These are phyloP conservation scores for Suillus spraguei DNA, from an alignment of 768 basidiomycete species.

Conservation along the genomic window DNA sequence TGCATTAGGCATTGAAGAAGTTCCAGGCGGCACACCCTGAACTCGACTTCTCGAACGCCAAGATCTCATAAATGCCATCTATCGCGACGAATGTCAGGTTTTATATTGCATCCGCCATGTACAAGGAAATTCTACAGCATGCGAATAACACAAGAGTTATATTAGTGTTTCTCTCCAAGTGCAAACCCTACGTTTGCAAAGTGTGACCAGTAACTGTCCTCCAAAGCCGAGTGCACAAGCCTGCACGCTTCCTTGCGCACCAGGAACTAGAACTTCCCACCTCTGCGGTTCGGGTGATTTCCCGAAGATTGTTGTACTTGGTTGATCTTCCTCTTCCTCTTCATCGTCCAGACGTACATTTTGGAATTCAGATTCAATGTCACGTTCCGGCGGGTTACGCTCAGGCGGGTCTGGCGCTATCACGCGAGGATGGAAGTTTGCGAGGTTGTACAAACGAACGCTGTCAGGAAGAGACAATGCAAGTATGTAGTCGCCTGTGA, in stretches of 20 bases:
- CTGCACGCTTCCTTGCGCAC: conserved; percentile 31
- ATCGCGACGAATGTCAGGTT: not conserved
- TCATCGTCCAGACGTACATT: conserved; percentile 32
- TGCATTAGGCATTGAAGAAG: conserved; percentile 72
- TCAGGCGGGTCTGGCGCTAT: conserved; percentile 32
- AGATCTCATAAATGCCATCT: conserved; percentile 59
- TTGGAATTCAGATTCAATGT: conserved; percentile 21
- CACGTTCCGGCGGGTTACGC: conserved; percentile 40
- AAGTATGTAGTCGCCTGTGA: conserved; percentile 55
- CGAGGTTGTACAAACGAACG: conserved; percentile 49
- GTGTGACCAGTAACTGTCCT: conserved; percentile 34
- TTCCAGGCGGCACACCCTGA: conserved; percentile 93
- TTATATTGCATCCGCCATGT: not conserved
- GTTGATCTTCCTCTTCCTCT: conserved; percentile 19
- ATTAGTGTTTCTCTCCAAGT: conserved; percentile 28
- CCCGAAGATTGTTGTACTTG: conserved; percentile 8
- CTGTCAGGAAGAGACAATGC: conserved; percentile 43
- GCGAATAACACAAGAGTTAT: conserved; percentile 12
- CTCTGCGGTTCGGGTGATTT: conserved; percentile 21
- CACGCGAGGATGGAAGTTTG: conserved; percentile 44
- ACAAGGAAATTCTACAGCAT: conserved; percentile 7
- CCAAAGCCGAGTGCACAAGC: conserved; percentile 45
- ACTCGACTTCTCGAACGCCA: conserved; percentile 91
- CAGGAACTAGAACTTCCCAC: conserved; percentile 27
- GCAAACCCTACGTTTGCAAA: conserved; percentile 28